phyloP scores from a whole-genome alignment of 495 filamentous ascomycete genomes.

The Cercophora scortea region DNA sequence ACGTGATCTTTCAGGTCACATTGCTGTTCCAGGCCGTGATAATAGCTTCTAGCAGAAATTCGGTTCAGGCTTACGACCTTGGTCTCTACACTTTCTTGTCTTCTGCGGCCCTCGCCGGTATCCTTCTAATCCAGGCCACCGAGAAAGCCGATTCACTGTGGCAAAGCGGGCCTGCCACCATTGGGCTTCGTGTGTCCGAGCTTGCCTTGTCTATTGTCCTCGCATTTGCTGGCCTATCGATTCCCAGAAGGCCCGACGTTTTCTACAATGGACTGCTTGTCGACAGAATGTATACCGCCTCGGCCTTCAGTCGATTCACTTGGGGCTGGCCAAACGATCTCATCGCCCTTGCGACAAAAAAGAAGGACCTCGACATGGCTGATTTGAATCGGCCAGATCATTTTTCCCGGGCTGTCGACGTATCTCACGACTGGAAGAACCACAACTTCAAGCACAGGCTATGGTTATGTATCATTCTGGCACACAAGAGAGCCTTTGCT shows the following conservation, averaged over 20 bases:
- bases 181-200: conserved; percentile 32
- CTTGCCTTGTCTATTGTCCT: conserved; percentile 25
- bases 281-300: conserved; percentile 55
- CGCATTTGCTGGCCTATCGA: conserved; percentile 29
- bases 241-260: conserved; percentile 65
- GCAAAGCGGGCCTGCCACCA: conserved; percentile 11
- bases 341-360: conserved; percentile 43
- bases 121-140: conserved; percentile 32
- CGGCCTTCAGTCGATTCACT: conserved; percentile 52
- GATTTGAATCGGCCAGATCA: conserved; percentile 53
- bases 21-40: conserved; percentile 39
- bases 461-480: conserved; percentile 52
- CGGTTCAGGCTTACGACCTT: conserved; percentile 38
- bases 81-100: conserved; percentile 40
- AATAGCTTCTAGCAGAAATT: conserved; percentile 33
- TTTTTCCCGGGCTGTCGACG: conserved; percentile 37
- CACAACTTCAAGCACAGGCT: conserved; percentile 43
- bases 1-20: conserved; percentile 20
- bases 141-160: conserved; percentile 22
- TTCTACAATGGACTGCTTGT: conserved; percentile 50
- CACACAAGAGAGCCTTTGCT: conserved; percentile 45
- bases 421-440: conserved; percentile 43
- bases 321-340: conserved; percentile 54
- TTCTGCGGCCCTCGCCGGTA: conserved; percentile 25
- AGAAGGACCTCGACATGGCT: conserved; percentile 49